Evolutionary conservation across 1,284 basidiomycete species (phyloP), one percentile per base, ranked within the genome.

Genomic region (Leccinum pachyderme): DNA sequence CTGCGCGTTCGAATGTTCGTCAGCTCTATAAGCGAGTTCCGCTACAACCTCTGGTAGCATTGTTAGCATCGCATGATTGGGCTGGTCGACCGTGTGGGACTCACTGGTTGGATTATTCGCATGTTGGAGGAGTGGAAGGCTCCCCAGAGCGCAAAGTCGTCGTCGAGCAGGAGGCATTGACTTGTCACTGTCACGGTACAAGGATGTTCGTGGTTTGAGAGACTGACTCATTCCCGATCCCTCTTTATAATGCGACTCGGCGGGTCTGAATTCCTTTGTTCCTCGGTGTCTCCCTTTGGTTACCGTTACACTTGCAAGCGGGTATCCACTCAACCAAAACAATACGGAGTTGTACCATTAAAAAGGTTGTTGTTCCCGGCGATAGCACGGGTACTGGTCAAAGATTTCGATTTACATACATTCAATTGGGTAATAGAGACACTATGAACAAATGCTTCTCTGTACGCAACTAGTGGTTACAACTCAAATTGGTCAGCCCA

Each of bases 401-500:
- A 28, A 28, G 27, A 28, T 28, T 28, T 28, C 5, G 27, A 7
- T 7, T 7, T 31, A 32, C 12, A 32, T 32, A 13, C 31, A 32
- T 35, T 35, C 39, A 24, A 24, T 24, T 43, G 39, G 39, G 39
- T 24, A 43, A 43, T 24, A 13, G 39, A 18, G 7, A 43, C 39
- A 39, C 9, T 22, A 18, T 22, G 37, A 54, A 35, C n/a, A 22
- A 27, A 44, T n/a, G 18, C 27, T 18, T 18, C 18, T 18, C 18
- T 37, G 37, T 43, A 12, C 37, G 22, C 5, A 18, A 39, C 37
- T 12, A 22, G 18, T 41, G 39, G 7, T 52, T 71, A 69, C 24
- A 81, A 53, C 29, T 76, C 68, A 51, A 91, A 86, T n/a, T 80
- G 76, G 57, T 82, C 78, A 24, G 86, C 87, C 86, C 86, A 89